A percentile compares a stretch with the other conserved stretches of the same genome.
Conservation (phyloP, 164 flowering plant species). For the Malania oleifera region DNA sequence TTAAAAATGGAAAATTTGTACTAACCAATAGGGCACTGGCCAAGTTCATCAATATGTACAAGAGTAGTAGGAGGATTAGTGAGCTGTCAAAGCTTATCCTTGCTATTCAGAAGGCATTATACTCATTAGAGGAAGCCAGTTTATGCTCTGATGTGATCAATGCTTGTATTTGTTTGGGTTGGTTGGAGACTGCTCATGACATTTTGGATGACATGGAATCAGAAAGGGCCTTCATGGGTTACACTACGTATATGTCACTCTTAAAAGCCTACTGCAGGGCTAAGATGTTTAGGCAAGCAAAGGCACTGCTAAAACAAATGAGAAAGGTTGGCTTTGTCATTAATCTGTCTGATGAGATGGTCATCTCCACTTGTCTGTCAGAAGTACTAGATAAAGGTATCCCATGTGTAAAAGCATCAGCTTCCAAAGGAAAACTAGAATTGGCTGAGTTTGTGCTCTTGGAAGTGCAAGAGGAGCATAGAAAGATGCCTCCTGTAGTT, state of each 20-base stretch:
- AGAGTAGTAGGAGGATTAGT: constrained; percentile 30
- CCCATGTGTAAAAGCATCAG: constrained; percentile 3
- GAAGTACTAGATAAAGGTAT: constrained; percentile 6
- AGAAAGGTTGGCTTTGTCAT: constrained; percentile 32
- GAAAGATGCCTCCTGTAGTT: constrained; percentile 21
- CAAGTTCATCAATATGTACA: constrained; percentile 47
- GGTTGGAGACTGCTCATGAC: constrained; percentile 84
- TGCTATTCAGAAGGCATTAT: constrained; percentile 29
- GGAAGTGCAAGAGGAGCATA: constrained; percentile 32
- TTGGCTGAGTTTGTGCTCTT: constrained; percentile 34
- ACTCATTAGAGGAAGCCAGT: constrained; percentile 15
- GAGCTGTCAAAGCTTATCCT: constrained; percentile 56
- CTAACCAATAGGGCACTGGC: constrained; percentile 53
- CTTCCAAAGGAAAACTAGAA: constrained; percentile 19
- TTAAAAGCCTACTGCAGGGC: constrained; percentile 48
- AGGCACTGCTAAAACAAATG: constrained; percentile 53
- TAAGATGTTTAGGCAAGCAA: constrained; percentile 53
- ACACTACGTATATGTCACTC: constrained; percentile 33
- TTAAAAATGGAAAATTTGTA: constrained; percentile 45
- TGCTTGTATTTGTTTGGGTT: constrained; percentile 62
- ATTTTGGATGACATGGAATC: constrained; percentile 69
- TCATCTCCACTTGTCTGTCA: constrained; percentile 19
- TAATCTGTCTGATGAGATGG: constrained; percentile 25
- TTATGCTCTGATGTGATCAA: constrained; percentile 43
- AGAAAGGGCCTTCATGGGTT: constrained; percentile 29